Percentiles rank a stretch among this genome's conserved stretches.
These are phyloP conservation scores for Nannizzia gypsea DNA, from an alignment of 2,329 filamentous ascomycete species.

Conservation along the genomic window DNA sequence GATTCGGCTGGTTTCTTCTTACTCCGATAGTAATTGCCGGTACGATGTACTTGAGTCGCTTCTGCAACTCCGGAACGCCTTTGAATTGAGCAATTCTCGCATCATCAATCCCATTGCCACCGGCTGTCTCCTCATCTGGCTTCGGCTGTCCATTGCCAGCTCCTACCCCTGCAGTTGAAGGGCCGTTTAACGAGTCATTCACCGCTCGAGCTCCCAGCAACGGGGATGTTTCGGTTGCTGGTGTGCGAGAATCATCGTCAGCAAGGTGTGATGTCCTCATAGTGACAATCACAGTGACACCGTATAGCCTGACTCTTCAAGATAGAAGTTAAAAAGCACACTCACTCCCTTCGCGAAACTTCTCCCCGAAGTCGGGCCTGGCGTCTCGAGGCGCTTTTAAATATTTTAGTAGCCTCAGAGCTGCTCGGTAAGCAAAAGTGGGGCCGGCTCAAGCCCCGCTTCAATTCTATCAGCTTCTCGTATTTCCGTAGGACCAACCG, in stretches of 20 bases:
- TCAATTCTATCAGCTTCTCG: neutral
- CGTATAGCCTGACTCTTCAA: neutral
- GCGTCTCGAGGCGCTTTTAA: neutral
- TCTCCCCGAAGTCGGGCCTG: neutral
- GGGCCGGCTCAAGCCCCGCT: neutral
- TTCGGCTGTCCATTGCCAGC: constrained; percentile 13
- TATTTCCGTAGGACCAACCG: neutral
- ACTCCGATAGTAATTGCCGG: constrained; percentile 53
- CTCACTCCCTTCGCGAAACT: neutral
- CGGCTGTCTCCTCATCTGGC: constrained; percentile 12
- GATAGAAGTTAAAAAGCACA: neutral
- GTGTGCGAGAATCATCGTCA: neutral
- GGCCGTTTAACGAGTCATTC: constrained; percentile 8
- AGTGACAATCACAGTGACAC: neutral
- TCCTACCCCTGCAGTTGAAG: constrained; percentile 12
- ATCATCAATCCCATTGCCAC: constrained; percentile 22
- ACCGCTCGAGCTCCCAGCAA: constrained; percentile 29
- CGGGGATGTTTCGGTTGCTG: constrained; percentile 35
- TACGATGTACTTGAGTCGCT: constrained; percentile 45
- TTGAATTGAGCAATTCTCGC: constrained; percentile 27
- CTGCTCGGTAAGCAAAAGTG: constrained; percentile 4
- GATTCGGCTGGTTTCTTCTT: constrained; percentile 19
- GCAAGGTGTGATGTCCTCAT: constrained; percentile 7
- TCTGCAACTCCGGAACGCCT: constrained; percentile 39
- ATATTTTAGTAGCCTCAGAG: neutral